Base-by-base conservation (phyloP, 1,284 basidiomycete species). In the Malassezia restricta region DNA sequence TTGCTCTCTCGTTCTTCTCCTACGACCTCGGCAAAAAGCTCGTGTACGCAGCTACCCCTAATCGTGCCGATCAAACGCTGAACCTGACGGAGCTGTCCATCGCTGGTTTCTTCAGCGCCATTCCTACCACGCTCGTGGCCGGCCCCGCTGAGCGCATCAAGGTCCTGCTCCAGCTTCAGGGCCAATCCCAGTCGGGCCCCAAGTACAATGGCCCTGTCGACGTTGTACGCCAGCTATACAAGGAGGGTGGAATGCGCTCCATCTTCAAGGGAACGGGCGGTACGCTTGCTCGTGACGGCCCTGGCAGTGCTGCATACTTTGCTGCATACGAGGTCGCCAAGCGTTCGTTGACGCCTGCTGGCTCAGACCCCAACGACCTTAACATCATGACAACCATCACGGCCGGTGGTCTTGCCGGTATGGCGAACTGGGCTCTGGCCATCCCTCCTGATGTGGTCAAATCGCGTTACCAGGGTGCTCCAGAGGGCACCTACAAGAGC, bases 1-100 rank as follows among this genome's bases (percentile, higher is more conserved):
- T 98, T 72, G 94, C 94, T 11, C 78, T 98, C 41, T 95, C 90
- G 3, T 99, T 99, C 79, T 96, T 91, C 90, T 89, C 87, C 15
- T 98, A 96, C 75, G 91, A 95, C 72, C 79, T 84, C 57, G 90
- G 92, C 40, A 96, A 96, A 76, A 82, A 85, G 63, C 76, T 96
- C 56, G 87, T 96, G 49, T 81, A 83, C 65, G 72, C 82, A 15
- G 52, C 72, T n/a, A 78, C 77, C 0, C 76, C 77, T 8, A 79
- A 84, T 57, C 81, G 88, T 49, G 78, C 75, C 44, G 80, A 77
- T 49, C 77, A 81, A 47, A 72, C 76, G 28, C 78, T 99, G 40
- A 82, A 83, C n/a, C 82, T 82, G 30, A 70, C 77, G 37, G 92
- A 99, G 75, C 82, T 96, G 31, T 92, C 91, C 0, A 76, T 83